Base-by-base conservation (phyloP, 495 filamentous ascomycete species). In the Penicillium herquei region DNA sequence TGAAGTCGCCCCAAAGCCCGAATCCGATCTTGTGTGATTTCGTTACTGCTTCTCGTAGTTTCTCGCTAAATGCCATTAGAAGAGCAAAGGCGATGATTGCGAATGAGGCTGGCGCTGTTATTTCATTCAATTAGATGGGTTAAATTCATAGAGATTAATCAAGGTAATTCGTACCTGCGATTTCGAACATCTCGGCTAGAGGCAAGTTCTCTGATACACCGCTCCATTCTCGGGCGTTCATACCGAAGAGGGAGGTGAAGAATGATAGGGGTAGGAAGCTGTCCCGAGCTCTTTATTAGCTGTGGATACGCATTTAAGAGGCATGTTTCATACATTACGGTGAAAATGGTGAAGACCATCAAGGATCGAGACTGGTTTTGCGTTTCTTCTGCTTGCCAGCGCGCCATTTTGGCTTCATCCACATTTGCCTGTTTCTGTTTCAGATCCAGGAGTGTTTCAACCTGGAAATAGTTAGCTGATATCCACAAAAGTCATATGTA, bases 291-390 rank as follows among this genome's bases (percentile, higher is more conserved):
- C 1, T 17, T 55, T 2, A 12, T 68, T 33, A 55, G 55, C 30
- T 11, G 12, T 61, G 21, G 4, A 26, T 57, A 77, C 9, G 1
- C 34, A 4, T 7, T 3, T 6, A 34, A 5, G 31, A 17, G 26
- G 9, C 10, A n/a, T 1, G 74, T 70, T 8, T 82, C 69, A 64
- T 80, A 87, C 56, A 87, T 81, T 54, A 88, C 82, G 18, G 82
- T 87, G 65, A 87, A 86, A 9, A 83, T 83, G 14, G 84, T 88
- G 62, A 88, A 87, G 18, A 87, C 84, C 83, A 87, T 85, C 21
- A 87, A 77, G 9, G 84, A 81, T 37, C 81, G 75, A 37, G 82
- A 84, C 58, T 87, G 85, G 37, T 78, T 79, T 32, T 81, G 81
- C 0, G 85, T 83, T 0, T 86, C 80, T 53, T 87, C 82, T 6